Conservation (phyloP, 164 flowering plant genomes). For the Vitis rotundifolia region DNA sequence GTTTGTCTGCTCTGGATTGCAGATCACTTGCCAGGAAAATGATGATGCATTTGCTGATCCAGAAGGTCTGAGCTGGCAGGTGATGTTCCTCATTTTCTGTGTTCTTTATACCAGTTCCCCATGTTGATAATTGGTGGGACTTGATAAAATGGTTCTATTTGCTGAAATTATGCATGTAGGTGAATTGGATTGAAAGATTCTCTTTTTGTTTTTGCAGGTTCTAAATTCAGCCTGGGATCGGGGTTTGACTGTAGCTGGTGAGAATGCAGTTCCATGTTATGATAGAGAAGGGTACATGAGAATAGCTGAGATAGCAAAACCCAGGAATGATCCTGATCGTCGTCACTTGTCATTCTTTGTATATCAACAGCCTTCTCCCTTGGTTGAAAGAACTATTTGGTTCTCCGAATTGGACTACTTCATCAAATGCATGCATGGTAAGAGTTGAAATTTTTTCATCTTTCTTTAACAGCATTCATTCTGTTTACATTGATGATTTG, state of each 20-base stretch:
- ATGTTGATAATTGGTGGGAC: not conserved
- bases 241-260: constrained; percentile 62
- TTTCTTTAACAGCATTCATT: not conserved
- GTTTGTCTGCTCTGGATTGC: constrained; percentile 50
- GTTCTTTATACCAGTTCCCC: not conserved
- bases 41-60: constrained; percentile 66
- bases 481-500: not conserved
- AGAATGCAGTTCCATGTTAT: constrained; percentile 55
- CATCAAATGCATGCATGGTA: constrained; percentile 78
- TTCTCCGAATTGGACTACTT: constrained; percentile 58
- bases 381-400: constrained; percentile 44
- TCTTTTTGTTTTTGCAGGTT: constrained; percentile 40
- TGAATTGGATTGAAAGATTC: not conserved
- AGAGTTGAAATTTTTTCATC: constrained; percentile 7
- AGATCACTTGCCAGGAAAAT: constrained; percentile 32
- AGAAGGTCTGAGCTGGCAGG: constrained; percentile 86
- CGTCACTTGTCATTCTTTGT: constrained; percentile 58
- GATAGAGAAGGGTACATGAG: constrained; percentile 59
- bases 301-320: constrained; percentile 67
- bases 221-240: constrained; percentile 77
- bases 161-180: not conserved
- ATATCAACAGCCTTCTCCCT: constrained; percentile 57
- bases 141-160: not conserved
- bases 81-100: constrained; percentile 9
- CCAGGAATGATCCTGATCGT: constrained; percentile 70